Evolutionary conservation across 2,329 filamentous ascomycete genomes (phyloP).

Genomic region (Huntiella bhutanensis): DNA sequence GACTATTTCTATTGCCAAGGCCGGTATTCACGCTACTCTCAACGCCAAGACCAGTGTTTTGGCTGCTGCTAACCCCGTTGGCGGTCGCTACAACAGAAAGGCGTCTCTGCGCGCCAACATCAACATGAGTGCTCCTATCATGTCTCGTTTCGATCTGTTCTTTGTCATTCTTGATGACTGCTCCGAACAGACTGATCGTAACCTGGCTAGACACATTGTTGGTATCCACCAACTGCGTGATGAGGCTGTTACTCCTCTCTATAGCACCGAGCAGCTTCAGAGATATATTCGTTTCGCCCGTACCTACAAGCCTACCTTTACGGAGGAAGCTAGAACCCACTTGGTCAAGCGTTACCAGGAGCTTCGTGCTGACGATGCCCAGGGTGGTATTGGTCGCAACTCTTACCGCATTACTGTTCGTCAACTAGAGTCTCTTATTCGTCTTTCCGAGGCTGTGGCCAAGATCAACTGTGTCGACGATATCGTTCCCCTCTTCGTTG

Average conservation of each 20-base stretch:
- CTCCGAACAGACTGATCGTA: constrained; percentile 76
- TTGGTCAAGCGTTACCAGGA: constrained; percentile 93
- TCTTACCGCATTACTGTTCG: constrained; percentile 95
- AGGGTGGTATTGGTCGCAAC: constrained; percentile 84
- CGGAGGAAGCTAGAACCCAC: constrained; percentile 63
- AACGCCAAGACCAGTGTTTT: constrained; percentile 92
- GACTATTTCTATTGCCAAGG: constrained; percentile 96
- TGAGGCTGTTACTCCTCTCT: constrained; percentile 77
- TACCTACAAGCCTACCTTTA: constrained; percentile 88
- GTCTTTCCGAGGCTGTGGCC: constrained; percentile 89
- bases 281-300: constrained; percentile 92
- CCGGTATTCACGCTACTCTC: constrained; percentile 90
- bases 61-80: constrained; percentile 87
- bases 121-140: constrained; percentile 97
- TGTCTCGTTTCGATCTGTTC: constrained; percentile 98
- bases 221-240: constrained; percentile 84
- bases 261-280: constrained; percentile 89
- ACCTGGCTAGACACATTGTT: constrained; percentile 87
- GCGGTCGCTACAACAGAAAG: constrained; percentile 94
- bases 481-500: constrained; percentile 65
- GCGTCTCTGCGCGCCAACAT: constrained; percentile 84
- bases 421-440: constrained; percentile 89
- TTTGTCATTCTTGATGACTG: constrained; percentile 96
- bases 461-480: constrained; percentile 94
- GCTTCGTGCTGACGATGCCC: constrained; percentile 76